A percentile compares a stretch with the other conserved stretches of the same genome.
Conservation (phyloP, 768 basidiomycete genomes). For the Mycena polygramma region DNA sequence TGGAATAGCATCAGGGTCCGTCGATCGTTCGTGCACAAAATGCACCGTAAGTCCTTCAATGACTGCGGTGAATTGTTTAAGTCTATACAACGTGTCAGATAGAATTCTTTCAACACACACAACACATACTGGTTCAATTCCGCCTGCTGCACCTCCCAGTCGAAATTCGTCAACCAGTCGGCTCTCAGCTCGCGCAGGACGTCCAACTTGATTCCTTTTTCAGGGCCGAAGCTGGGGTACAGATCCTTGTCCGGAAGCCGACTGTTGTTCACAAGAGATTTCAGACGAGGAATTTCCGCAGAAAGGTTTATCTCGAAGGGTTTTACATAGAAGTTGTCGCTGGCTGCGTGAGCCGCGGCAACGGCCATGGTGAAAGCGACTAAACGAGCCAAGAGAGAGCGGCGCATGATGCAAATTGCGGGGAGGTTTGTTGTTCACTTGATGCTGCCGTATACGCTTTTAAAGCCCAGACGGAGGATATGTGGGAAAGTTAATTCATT, state of each 20-base stretch:
- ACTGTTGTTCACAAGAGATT: not conserved
- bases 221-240: not conserved
- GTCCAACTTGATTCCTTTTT: constrained; percentile 10
- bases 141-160: constrained; percentile 15
- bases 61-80: constrained; percentile 29
- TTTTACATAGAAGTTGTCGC: no score
- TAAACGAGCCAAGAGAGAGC: no score
- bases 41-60: constrained; percentile 30
- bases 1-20: constrained; percentile 14
- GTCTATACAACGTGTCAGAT: not conserved
- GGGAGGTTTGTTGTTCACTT: no score
- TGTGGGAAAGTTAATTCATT: no score
- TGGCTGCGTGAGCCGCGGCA: no score
- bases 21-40: constrained; percentile 14
- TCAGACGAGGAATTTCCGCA: not conserved
- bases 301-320: no score
- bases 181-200: not conserved
- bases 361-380: no score
- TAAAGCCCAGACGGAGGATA: no score
- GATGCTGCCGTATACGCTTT: no score
- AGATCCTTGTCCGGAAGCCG: no score
- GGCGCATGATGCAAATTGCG: no score
- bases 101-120: no score
- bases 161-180: constrained; percentile 2
- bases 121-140: constrained; percentile 6